These are phyloP conservation scores for Mycena indigotica DNA, from an alignment of 768 basidiomycete genomes.

Conservation along the genomic window DNA sequence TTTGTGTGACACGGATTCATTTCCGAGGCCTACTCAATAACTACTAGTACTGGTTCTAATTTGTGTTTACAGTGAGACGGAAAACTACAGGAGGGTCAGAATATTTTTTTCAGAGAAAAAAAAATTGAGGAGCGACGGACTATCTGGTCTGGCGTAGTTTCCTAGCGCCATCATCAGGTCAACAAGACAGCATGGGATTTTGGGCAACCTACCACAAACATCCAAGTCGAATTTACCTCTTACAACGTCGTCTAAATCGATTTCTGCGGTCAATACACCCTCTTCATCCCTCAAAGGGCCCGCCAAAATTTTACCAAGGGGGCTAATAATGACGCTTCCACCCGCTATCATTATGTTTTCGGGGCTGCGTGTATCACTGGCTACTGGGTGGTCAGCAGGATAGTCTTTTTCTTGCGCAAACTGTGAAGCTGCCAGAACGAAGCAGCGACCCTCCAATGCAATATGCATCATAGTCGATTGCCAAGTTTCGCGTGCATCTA, in stretches of 20 bases:
- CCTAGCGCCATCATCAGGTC: constrained; percentile 31
- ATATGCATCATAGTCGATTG: constrained; percentile 61
- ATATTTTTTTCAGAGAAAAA: background rate
- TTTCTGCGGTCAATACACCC: constrained; percentile 56
- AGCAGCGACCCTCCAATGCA: constrained; percentile 69
- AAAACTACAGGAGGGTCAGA: background rate
- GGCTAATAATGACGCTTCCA: constrained; percentile 61
- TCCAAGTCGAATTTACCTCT: constrained; percentile 67
- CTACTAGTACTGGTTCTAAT: background rate
- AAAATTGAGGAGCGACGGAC: background rate
- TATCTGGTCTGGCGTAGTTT: constrained; percentile 61
- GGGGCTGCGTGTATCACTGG: constrained; percentile 38
- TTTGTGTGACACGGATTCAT: constrained; percentile 19
- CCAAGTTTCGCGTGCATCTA: constrained; percentile 61
- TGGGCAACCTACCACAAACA: constrained; percentile 30
- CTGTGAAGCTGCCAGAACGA: constrained; percentile 66
- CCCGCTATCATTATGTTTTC: constrained; percentile 62
- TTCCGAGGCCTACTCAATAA: constrained; percentile 26
- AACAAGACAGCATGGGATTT: background rate
- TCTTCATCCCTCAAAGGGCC: constrained; percentile 58
- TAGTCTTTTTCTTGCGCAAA: constrained; percentile 58
- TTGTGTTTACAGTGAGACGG: background rate
- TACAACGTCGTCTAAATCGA: constrained; percentile 59
- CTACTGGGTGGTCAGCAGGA: constrained; percentile 48
- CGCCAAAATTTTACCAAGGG: constrained; percentile 58